Base-by-base conservation (phyloP, 345 rosid genomes). In the Dipteronia dyeriana region DNA sequence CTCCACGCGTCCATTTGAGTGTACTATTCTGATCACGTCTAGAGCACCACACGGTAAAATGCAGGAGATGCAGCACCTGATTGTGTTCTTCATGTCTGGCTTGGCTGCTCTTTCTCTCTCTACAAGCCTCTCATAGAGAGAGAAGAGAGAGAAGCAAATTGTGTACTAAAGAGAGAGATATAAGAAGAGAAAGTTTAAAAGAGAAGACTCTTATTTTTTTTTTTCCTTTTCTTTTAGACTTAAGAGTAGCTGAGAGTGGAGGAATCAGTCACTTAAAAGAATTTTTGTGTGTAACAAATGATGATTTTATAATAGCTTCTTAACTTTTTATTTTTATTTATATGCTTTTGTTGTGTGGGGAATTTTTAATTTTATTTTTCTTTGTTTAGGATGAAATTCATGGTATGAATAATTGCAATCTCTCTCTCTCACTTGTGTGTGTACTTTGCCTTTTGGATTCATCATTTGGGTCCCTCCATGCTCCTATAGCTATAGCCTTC, bases 21-120 rank as follows among this genome's bases (percentile, higher is more conserved):
- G 99, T 22, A 96, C 95, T 80, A 96, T 92, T 0, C 99, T 88
- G 76, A 96, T 89, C 76, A 96, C 98, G 81, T 96, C 99, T 0
- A 96, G 92, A 5, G 94, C 92, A 68, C 99, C 99, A 57, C 99
- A 96, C 5, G 99, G 99, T 23, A 94, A 89, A 81, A 96, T 96
- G 95, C 99, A 96, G 69, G 99, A 89, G 83, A 96, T 94, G 79
- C 98, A 92, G 41, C 99, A 96, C 75, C 97, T 85, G 66, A 96
- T 92, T n/a, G 95, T 85, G 82, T 87, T 90, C 90, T 89, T 96
- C 98, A 94, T 91, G 75, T 66, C 78, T 63, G 70, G 26, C 38
- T 51, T 49, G 20, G 57, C 57, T 53, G 0, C 51, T 29, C 75
- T 60, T 61, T 80, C 63, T 51, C 74, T 71, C 75, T 71, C 66